Base-by-base conservation (phyloP, 2,329 filamentous ascomycete genomes). In the Ophiostoma montium region DNA sequence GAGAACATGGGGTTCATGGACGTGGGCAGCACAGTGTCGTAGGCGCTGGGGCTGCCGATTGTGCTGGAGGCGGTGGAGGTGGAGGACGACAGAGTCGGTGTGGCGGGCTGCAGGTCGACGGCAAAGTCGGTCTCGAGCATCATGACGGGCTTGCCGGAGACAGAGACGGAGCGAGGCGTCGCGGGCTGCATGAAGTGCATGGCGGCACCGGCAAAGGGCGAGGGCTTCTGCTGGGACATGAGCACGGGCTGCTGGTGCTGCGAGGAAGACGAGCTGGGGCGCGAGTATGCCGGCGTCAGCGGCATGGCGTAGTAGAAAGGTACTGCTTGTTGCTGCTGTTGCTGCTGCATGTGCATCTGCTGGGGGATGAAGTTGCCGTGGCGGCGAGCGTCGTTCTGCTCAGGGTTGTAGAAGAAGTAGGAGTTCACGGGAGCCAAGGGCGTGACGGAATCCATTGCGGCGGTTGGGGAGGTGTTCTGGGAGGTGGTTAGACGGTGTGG, bases 401-500 rank as follows among this genome's bases (percentile, higher is more conserved):
- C 85, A 56, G 84, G 80, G 60, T 79, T 82, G 71, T 90, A 94
- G 74, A 89, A 92, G 75, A 85, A 89, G 72, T 88, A 94, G 52
- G 84, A 72, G 56, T 18, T 21, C n/a, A 81, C 77, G 67, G 85
- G 82, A 53, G 75, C 79, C 72, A 85, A 78, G 60, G 74, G 57
- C 68, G 76, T 72, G 68, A 75, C 71, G 59, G 76, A 65, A 61
- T 86, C 82, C 83, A 87, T 87, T 70, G 23, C 23, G 23, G 8
- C 5, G 23, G 23, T 27, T 27, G 23, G 23, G 8, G 23, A 8
- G 23, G 4, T 27, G 21, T 46, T 42, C 41, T 19, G 48, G 47
- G 23, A 33, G 19, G 11, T 10, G 31, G 35, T 52, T 49, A 48
- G 52, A 53, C 4, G 59, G 57, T 3, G 6, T 8, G 12, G 18